Evolutionary conservation across 495 filamentous ascomycete species (phyloP), one percentile per base, ranked within the genome.

Genomic region (Barbatosphaeria neglecta): DNA sequence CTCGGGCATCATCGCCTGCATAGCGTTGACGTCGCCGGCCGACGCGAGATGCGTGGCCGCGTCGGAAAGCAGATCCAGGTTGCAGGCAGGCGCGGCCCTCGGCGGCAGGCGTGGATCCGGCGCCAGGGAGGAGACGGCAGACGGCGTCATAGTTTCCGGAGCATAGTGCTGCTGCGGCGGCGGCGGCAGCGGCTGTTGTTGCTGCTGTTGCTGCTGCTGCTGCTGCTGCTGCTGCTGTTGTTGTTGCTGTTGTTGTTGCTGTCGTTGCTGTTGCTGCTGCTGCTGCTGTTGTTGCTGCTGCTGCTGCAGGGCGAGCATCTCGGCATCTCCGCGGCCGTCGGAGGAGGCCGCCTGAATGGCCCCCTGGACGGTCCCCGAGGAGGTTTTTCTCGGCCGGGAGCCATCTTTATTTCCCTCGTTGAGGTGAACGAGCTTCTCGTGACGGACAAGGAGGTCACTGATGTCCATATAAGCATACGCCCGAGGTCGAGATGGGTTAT

Each of bases 391-490:
- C 20, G 66, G 64, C 53, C 67, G 58, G 54, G 48, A 55, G 41
- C 65, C 64, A 56, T 73, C 69, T 47, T 73, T 73, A 50, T 61
- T 65, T 42, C 66, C 69, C 56, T 83, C 79, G 55, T 77, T 76
- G 53, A 80, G 75, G 63, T 85, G 81, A 53, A 83, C 80, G 64
- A 84, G 73, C 65, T 81, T 82, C 63, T 83, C 77, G 70, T 85
- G 81, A 56, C 81, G 78, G 57, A 82, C 78, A 57, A 85, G 72
- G 38, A 83, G 73, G 61, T 84, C 81, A 58, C 82, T 83, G 63
- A 77, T 73, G 66, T 70, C 64, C 69, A 72, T 68, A 61, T 68
- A 70, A 73, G 63, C 64, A 62, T 69, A 53, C 54, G 59, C 54
- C 55, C 53, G 52, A 51, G 20, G 25, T 17, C n/a, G 19, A 35